Base-by-base conservation (phyloP, 192 early-diverging fungal genomes). In the Backusella macrospora region DNA sequence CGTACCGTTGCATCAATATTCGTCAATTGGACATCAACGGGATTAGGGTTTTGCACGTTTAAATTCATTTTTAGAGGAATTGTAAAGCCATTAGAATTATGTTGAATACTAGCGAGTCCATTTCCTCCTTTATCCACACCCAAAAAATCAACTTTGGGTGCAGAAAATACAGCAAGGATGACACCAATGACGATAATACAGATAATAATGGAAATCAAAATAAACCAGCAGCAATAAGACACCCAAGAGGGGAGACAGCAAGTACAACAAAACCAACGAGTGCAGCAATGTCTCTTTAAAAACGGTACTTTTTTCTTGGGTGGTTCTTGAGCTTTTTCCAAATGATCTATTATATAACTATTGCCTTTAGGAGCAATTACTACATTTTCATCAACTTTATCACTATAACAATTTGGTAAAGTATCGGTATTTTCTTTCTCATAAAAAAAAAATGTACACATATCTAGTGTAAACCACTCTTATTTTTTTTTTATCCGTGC, bases 1-100 rank as follows among this genome's bases (percentile, higher is more conserved):
- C 76, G 78, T 78, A 86, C 84, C 3, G 76, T 80, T 18, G 84
- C 84, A 65, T 65, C 55, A 45, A 86, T 82, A 7, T 81, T 68
- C 37, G 75, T 77, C 16, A 86, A 70, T 21, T 72, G 62, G 65
- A 83, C 80, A 21, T 77, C 76, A 52, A 83, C 26, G 13, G 81
- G 71, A 68, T 86, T 86, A 38, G 82, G 78, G 55, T 83, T 86
- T 8, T 63, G 55, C 42, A 82, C 78, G 15, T 78, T 59, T 38
- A 86, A 77, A 44, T 74, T 67, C n/a, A 79, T 45, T 3, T 55
- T 65, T 15, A 83, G 64, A n/a, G 72, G 77, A 38, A 86, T 76
- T 2, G 42, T 29, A 26, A 83, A 71, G 0, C 73, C 76, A 21
- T 77, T 64, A 12, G 52, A 59, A n/a, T 71, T 81, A n/a, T 75